Base-by-base conservation (phyloP, 371 early-diverging fungal species). In the Mucor saturninus region DNA sequence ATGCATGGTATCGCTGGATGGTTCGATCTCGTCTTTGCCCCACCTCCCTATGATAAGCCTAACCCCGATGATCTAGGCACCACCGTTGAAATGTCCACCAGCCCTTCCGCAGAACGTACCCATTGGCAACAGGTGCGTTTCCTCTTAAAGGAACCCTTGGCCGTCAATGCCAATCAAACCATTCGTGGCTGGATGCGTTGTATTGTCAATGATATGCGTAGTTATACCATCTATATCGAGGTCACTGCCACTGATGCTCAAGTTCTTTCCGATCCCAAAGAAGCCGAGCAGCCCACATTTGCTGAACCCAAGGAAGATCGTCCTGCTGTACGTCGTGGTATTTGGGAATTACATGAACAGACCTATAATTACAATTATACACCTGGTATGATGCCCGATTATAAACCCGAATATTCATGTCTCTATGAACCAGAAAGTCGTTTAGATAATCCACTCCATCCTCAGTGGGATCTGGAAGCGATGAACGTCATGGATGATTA, bases 81-180 rank as follows among this genome's bases (percentile, higher is more conserved):
- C 35, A 67, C 81, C 10, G 56, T 76, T 28, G 80, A 83, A 21
- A 85, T 98, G 87, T 91, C 93, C 2, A 97, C 98, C 2, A 85
- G 88, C 0, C 98, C 97, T 4, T 67, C 80, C 15, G 88, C 93
- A 5, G 93, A 94, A 31, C 86, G 89, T 26, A 98, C 99, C 1
- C 99, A 98, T 72, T 98, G 99, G 99, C 97, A 98, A 65, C 98
- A 98, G 80, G 93, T 96, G 2, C 90, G 99, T 3, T 92, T 98
- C 76, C 67, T 98, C 50, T 89, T 98, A 53, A 89, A 90, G 67
- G 95, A 95, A 70, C 99, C 99, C 3, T 73, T 98, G 42, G 99
- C 97, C 1, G 94, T 97, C 11, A 98, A 98, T 76, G 91, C 94
- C 0, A 91, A 88, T 21, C 94, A 97, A 74, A 74, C 75, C 0